phyloP scores from a whole-genome alignment of 768 basidiomycete genomes.

The Tremella yokohamensis region DNA sequence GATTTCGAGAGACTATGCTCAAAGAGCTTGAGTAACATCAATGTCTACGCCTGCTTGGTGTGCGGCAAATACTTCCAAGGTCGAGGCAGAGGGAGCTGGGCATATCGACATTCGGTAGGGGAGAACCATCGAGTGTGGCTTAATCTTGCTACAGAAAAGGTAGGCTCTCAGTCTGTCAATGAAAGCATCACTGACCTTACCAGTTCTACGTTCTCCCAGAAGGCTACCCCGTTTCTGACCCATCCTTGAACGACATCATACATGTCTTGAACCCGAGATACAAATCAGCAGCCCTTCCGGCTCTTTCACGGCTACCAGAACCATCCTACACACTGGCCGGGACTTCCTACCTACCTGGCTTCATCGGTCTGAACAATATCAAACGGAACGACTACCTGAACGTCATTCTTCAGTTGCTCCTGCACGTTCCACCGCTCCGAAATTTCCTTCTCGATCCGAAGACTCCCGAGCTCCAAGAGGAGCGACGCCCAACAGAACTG shows the following conservation, averaged over 20 bases:
- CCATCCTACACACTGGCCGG: slow-evolving; percentile 79
- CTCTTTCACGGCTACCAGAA: slow-evolving; percentile 41
- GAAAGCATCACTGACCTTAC: background rate
- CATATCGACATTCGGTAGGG: slow-evolving; percentile 94
- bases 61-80: slow-evolving; percentile 99
- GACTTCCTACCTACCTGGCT: slow-evolving; percentile 83
- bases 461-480: slow-evolving; percentile 40
- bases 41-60: slow-evolving; percentile 94
- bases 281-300: slow-evolving; percentile 61
- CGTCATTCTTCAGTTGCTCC: slow-evolving; percentile 86
- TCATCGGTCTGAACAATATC: slow-evolving; percentile 95
- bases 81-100: slow-evolving; percentile 84
- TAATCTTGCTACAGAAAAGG: slow-evolving; percentile 89
- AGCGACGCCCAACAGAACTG: slow-evolving; percentile 62
- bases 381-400: slow-evolving; percentile 97
- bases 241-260: slow-evolving; percentile 90
- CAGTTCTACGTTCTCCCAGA: slow-evolving; percentile 97
- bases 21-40: slow-evolving; percentile 91
- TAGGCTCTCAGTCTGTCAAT: slow-evolving; percentile 47
- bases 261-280: slow-evolving; percentile 87
- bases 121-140: slow-evolving; percentile 99
- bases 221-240: slow-evolving; percentile 93
- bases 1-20: slow-evolving; percentile 99
- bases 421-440: slow-evolving; percentile 85
- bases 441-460: slow-evolving; percentile 62